These are phyloP conservation scores for Craterostigma plantagineum DNA, from an alignment of 257 asterid genomes.

Conservation along the genomic window DNA sequence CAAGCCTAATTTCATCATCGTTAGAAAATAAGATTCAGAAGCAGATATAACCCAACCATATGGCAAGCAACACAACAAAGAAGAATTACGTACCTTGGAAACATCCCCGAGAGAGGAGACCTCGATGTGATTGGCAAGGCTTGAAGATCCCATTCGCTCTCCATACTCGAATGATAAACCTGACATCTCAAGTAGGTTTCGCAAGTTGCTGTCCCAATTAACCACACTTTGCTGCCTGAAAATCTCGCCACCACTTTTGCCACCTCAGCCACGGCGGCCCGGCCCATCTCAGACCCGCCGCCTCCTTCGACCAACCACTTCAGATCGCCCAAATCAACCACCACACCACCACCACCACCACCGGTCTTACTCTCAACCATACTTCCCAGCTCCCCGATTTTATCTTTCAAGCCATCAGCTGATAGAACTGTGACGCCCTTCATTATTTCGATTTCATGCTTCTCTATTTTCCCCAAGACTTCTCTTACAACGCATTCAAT, in stretches of 20 bases:
- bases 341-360: conserved; percentile 31
- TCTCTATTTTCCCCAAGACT: conserved; percentile 23
- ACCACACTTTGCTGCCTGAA: conserved; percentile 29
- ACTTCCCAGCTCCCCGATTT: conserved; percentile 40
- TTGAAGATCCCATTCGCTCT: conserved; percentile 90
- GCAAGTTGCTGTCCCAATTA: conserved; percentile 89
- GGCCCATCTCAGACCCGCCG: conserved; percentile 28
- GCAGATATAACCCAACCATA: background rate
- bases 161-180: conserved; percentile 89
- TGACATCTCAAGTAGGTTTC: conserved; percentile 94
- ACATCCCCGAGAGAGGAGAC: conserved; percentile 54
- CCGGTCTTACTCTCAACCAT: conserved; percentile 28
- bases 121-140: conserved; percentile 76
- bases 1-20: conserved; percentile 48
- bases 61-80: background rate
- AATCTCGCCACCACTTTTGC: background rate
- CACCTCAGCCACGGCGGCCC: conserved; percentile 22
- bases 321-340: conserved; percentile 86
- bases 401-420: conserved; percentile 11
- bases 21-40: background rate
- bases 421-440: conserved; percentile 23
- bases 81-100: conserved; percentile 42
- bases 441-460: background rate
- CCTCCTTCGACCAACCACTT: conserved; percentile 92
- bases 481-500: conserved; percentile 62